Conservation (phyloP, 2,329 filamentous ascomycete species). For the Xylaria sp. region DNA sequence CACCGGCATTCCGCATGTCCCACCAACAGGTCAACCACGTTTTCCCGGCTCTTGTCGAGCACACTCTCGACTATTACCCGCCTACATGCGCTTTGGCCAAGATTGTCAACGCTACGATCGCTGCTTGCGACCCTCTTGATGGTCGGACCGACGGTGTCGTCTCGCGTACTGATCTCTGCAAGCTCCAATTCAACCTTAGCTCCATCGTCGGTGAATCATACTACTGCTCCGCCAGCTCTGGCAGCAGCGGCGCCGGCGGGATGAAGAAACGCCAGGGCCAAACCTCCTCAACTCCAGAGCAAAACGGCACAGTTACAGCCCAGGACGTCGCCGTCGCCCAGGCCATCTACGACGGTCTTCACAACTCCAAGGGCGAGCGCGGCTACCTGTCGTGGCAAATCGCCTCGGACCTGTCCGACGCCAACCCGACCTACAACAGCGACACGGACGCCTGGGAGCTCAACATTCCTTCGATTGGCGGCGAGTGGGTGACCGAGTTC, state of each 20-base stretch:
- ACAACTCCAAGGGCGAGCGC: conserved; percentile 42
- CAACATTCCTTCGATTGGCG: conserved; percentile 42
- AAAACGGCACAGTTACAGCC: conserved; percentile 44
- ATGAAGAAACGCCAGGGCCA: conserved; percentile 3
- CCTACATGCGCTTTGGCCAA: conserved; percentile 53
- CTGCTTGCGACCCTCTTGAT: conserved; percentile 60
- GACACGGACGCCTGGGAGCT: conserved; percentile 43
- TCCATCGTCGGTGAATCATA: conserved; percentile 43
- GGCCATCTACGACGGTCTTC: conserved; percentile 44
- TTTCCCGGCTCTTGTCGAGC: conserved; percentile 45
- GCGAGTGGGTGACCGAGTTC: conserved; percentile 48
- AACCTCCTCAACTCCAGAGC: conserved; percentile 32
- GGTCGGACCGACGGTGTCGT: conserved; percentile 61
- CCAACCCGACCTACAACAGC: conserved; percentile 41
- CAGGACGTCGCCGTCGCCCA: conserved; percentile 44
- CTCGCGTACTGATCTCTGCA: conserved; percentile 43
- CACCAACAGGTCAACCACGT: conserved; percentile 52
- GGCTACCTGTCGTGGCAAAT: conserved; percentile 46
- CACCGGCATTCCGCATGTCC: conserved; percentile 52
- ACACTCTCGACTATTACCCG: conserved; percentile 49
- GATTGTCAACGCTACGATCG: conserved; percentile 61
- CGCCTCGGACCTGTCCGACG: conserved; percentile 43
- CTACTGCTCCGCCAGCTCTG: conserved; percentile 40
- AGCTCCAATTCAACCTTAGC: conserved; percentile 43
- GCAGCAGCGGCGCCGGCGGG: conserved; percentile 24